These are phyloP conservation scores for Ceratobasidium sp. DNA, from an alignment of 1,284 basidiomycete genomes.

Conservation along the genomic window DNA sequence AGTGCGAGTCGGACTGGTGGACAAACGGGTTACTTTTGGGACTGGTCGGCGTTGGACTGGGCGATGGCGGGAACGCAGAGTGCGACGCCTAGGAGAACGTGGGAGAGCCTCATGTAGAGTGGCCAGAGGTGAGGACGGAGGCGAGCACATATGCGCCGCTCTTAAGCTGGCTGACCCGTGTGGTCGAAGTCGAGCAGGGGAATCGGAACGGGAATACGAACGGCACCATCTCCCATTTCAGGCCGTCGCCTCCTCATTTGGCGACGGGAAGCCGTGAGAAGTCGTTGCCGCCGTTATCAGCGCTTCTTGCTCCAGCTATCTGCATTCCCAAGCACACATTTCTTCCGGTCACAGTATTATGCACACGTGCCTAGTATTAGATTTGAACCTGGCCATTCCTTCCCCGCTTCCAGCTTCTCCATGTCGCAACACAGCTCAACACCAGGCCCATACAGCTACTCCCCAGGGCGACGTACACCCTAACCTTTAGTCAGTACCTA, in stretches of 20 bases:
- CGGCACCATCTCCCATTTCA: background rate
- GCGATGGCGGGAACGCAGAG: conserved; percentile 7
- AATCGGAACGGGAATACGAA: background rate
- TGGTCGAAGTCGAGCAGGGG: background rate
- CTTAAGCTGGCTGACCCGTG: background rate
- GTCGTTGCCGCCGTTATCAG: no score
- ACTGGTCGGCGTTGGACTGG: conserved; percentile 16
- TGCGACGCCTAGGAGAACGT: background rate
- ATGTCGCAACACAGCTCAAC: conserved; percentile 21
- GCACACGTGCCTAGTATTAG: background rate
- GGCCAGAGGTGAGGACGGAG: background rate
- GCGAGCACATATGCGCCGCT: background rate
- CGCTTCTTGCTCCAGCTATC: no score
- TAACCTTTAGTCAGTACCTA: background rate
- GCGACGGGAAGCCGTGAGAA: background rate
- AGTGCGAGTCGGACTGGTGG: background rate
- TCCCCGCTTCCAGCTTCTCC: conserved; percentile 32
- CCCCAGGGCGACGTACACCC: conserved; percentile 25
- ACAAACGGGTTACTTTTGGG: background rate
- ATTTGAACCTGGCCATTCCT: background rate
- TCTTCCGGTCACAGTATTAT: background rate
- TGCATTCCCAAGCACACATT: background rate
- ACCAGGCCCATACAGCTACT: conserved; percentile 13
- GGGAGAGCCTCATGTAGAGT: conserved; percentile 11
- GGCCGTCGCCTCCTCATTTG: background rate